These are phyloP conservation scores for Yamadazyma siamensis DNA, from an alignment of 1,139 yeast genomes.

Conservation along the genomic window DNA sequence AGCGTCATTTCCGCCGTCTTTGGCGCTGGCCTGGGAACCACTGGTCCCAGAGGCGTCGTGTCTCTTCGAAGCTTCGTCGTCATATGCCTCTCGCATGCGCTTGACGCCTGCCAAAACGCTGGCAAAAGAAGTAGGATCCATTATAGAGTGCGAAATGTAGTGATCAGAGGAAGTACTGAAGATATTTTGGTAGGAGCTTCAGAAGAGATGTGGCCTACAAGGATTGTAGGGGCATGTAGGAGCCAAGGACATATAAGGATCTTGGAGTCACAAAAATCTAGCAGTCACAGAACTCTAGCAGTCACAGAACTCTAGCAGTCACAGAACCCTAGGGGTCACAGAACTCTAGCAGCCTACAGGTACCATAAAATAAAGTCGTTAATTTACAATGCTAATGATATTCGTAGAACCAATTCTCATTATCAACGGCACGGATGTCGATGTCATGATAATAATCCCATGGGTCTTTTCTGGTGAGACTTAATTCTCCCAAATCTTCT, in stretches of 20 bases:
- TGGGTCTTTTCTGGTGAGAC: slow-evolving; percentile 35
- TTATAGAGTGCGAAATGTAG: slow-evolving; percentile 1
- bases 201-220: too few relatives aligned
- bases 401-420: slow-evolving; percentile 25
- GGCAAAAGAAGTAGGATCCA: slow-evolving; percentile 58
- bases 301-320: too few relatives aligned
- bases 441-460: slow-evolving; percentile 40
- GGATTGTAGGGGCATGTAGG: too few relatives aligned
- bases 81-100: slow-evolving; percentile 41
- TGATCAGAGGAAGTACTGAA: not conserved
- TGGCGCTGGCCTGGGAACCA: not conserved
- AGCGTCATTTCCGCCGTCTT: too few relatives aligned
- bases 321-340: too few relatives aligned
- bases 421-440: slow-evolving; percentile 16
- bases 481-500: slow-evolving; percentile 22
- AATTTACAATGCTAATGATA: slow-evolving; percentile 5
- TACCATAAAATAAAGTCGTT: too few relatives aligned
- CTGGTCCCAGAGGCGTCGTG: not conserved
- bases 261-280: too few relatives aligned
- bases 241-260: too few relatives aligned
- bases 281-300: too few relatives aligned
- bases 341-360: too few relatives aligned
- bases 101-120: slow-evolving; percentile 64
- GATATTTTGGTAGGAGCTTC: too few relatives aligned
- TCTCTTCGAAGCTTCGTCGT: slow-evolving; percentile 6